Conservation (phyloP, 2,329 filamentous ascomycete species). For the Botrytis pseudocinerea region DNA sequence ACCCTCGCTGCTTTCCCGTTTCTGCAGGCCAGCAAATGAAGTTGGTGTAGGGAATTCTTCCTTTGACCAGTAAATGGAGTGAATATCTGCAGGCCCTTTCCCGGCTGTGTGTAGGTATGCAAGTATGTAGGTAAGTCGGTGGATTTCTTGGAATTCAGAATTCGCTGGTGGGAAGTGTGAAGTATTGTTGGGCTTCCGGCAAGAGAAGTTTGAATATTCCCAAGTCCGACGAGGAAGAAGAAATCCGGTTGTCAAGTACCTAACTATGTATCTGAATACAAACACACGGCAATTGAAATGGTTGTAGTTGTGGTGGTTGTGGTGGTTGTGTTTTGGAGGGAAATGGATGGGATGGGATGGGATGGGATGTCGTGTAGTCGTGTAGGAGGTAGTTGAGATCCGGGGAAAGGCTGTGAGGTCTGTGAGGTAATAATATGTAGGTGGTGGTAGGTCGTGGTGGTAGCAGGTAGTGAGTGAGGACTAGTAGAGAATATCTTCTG, state of each 20-base stretch:
- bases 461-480: background rate
- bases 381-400: background rate
- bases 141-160: background rate
- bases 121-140: background rate
- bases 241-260: background rate
- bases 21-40: slow-evolving; percentile 25
- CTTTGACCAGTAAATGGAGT: background rate
- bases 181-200: background rate
- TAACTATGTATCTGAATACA: background rate
- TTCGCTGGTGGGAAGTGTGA: background rate
- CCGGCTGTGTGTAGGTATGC: background rate
- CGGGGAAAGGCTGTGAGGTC: background rate
- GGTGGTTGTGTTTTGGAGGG: background rate
- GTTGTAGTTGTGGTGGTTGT: background rate
- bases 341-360: background rate
- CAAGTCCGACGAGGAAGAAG: background rate
- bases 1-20: slow-evolving; percentile 21
- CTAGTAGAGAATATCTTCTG: background rate
- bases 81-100: slow-evolving; percentile 13
- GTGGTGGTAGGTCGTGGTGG: background rate
- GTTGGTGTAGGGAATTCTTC: slow-evolving; percentile 14
- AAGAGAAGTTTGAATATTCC: background rate
- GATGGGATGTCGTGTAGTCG: background rate
- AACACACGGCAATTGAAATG: background rate
- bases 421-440: background rate